Base-by-base conservation (phyloP, 352 stramenopile genomes). In the Phytophthora europaea region DNA sequence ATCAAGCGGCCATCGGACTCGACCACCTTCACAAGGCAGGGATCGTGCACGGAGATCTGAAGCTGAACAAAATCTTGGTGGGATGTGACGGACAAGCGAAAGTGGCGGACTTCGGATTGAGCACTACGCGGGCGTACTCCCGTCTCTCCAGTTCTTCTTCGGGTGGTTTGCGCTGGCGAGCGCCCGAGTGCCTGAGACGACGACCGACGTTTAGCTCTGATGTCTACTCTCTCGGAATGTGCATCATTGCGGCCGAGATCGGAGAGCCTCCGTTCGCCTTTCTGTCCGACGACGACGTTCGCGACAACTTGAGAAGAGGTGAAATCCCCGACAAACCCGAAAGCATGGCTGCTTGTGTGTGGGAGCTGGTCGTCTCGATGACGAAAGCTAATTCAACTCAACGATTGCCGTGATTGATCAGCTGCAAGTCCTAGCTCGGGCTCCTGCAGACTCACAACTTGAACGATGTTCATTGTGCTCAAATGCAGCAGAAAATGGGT, bases 1-100 rank as follows among this genome's bases (percentile, higher is more conserved):
- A 69, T n/a, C 51, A 83, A 4, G 59, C 73, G 6, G 65, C 67
- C 2, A 38, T 81, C 34, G 89, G 83, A 2, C 48, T 96, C 1
- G 26, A 72, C 38, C 92, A 67, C 26, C 12, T 67, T 34, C 61
- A 67, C 61, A 61, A 52, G 9, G 16, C 38, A 8, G n/a, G 22
- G 6, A 31, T 67, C 3, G 61, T 67, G 5, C 61, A 67, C 22
- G 61, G 61, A 26, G 26, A 67, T 10, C 36, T 71, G 26, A 71
- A 71, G 16, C 20, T 51, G 9, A 71, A 65, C 43, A 71, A 60
- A 7, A 58, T 71, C 26, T 33, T 67, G 2, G 61, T 67, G 2
- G 50, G 38, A 2, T 16, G 12, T 7, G 33, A 67, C 50, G 50
- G 50, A 13, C n/a, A 52, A 4, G 47, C 50, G 6, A 67, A 54